phyloP scores from a whole-genome alignment of 495 filamentous ascomycete genomes.

The Massariosphaeria phaeospora region DNA sequence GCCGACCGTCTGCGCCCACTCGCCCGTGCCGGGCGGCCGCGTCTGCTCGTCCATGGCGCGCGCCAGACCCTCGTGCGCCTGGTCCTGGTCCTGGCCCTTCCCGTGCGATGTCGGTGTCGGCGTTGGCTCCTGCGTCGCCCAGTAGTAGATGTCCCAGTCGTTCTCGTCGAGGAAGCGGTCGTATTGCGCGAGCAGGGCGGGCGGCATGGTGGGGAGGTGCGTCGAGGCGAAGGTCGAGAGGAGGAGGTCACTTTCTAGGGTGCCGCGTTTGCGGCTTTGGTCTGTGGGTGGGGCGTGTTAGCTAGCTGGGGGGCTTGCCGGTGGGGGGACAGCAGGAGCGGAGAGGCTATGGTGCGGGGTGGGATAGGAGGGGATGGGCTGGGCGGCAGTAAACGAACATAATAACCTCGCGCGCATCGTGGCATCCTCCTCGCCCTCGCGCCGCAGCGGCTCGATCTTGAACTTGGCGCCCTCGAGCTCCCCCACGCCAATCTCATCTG shows the following conservation, averaged over 20 bases:
- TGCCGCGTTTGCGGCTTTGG: conserved; percentile 94
- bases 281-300: no score
- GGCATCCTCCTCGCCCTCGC: conserved; percentile 69
- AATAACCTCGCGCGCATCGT: conserved; percentile 87
- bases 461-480: conserved; percentile 87
- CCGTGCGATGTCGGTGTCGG: conserved; percentile 42
- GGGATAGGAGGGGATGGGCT: not conserved
- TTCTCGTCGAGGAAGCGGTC: conserved; percentile 97
- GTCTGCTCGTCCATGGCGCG: conserved; percentile 39
- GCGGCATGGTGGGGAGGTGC: conserved; percentile 67
- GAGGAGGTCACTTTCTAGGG: conserved; percentile 89
- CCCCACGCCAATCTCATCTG: conserved; percentile 77
- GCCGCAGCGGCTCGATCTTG: conserved; percentile 79
- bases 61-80: conserved; percentile 37
- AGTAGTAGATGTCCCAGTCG: conserved; percentile 99
- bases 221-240: conserved; percentile 90
- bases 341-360: not conserved
- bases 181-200: conserved; percentile 71
- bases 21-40: conserved; percentile 49
- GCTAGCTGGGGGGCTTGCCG: not conserved
- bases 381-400: conserved; percentile 55
- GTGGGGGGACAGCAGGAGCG: not conserved
- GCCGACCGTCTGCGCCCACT: conserved; percentile 96
- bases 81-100: conserved; percentile 37
- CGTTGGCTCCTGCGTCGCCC: conserved; percentile 86